phyloP scores from a whole-genome alignment of 2,329 filamentous ascomycete species.

The Aspergillus sp. region DNA sequence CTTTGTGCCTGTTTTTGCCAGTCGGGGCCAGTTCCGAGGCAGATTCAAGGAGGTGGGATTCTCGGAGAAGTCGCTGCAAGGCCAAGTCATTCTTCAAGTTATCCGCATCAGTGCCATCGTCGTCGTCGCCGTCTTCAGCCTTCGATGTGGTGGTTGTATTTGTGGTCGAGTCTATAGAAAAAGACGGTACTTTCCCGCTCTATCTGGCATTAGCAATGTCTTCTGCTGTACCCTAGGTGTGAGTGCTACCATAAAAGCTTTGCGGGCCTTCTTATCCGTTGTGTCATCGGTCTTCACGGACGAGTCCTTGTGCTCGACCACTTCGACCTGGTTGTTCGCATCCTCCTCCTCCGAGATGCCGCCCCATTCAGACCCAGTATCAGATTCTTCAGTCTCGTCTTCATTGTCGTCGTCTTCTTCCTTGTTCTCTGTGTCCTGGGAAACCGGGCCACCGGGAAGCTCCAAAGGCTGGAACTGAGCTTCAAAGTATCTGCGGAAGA shows the following conservation, averaged over 20 bases:
- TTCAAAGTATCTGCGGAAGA: slow-evolving; percentile 80
- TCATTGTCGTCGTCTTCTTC: slow-evolving; percentile 1
- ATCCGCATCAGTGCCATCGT: slow-evolving; percentile 51
- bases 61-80: slow-evolving; percentile 77
- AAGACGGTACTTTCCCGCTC: slow-evolving; percentile 41
- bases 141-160: slow-evolving; percentile 13
- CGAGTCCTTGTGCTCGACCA: slow-evolving; percentile 53
- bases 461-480: slow-evolving; percentile 70
- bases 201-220: slow-evolving; percentile 6
- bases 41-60: slow-evolving; percentile 75
- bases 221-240: not conserved
- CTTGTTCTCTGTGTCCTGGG: not conserved
- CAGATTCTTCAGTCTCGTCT: slow-evolving; percentile 16
- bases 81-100: slow-evolving; percentile 88
- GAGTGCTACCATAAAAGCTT: slow-evolving; percentile 62
- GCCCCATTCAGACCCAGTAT: slow-evolving; percentile 49
- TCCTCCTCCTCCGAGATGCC: slow-evolving; percentile 50
- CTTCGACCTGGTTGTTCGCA: slow-evolving; percentile 41
- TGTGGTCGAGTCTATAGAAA: slow-evolving; percentile 14
- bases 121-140: slow-evolving; percentile 31
- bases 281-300: slow-evolving; percentile 29
- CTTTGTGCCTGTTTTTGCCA: slow-evolving; percentile 69
- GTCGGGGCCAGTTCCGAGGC: slow-evolving; percentile 46
- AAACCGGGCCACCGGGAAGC: slow-evolving; percentile 9
- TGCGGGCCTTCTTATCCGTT: slow-evolving; percentile 61